Percentiles rank a stretch among this genome's conserved stretches.
These are phyloP conservation scores for Akebia trifoliata DNA, from an alignment of 164 flowering plant genomes.

Conservation along the genomic window DNA sequence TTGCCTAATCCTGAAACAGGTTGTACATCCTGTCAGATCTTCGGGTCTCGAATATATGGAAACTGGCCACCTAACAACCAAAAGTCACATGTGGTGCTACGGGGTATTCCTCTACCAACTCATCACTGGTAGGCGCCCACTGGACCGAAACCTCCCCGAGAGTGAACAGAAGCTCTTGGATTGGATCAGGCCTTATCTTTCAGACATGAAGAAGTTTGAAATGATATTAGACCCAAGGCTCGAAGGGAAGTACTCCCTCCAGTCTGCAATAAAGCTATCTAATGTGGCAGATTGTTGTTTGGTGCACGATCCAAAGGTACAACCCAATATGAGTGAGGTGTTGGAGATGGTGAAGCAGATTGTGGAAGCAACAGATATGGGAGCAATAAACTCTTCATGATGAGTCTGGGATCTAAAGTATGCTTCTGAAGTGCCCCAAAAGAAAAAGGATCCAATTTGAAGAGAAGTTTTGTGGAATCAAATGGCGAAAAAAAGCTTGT, in stretches of 20 bases:
- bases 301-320: slow-evolving; percentile 43
- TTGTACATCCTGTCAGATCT: slow-evolving; percentile 90
- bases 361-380: slow-evolving; percentile 31
- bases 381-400: slow-evolving; percentile 30
- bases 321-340: slow-evolving; percentile 87
- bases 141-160: slow-evolving; percentile 72
- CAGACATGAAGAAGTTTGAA: slow-evolving; percentile 54
- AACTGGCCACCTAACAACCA: slow-evolving; percentile 77
- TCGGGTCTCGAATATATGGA: slow-evolving; percentile 91
- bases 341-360: slow-evolving; percentile 55
- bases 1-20: slow-evolving; percentile 31
- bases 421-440: slow-evolving; percentile 15
- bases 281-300: slow-evolving; percentile 70
- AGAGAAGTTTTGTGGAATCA: slow-evolving; percentile 23
- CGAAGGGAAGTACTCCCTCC: slow-evolving; percentile 44
- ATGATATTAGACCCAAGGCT: slow-evolving; percentile 72
- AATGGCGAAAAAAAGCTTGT: too few relatives aligned
- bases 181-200: slow-evolving; percentile 70
- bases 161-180: slow-evolving; percentile 76
- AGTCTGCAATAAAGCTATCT: slow-evolving; percentile 66
- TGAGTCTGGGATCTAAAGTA: slow-evolving; percentile 13
- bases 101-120: slow-evolving; percentile 91
- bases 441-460: slow-evolving; percentile 17
- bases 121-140: slow-evolving; percentile 76
- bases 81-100: slow-evolving; percentile 87